Conservation (phyloP, 1,284 basidiomycete species). For the Hymenochaete sp. region DNA sequence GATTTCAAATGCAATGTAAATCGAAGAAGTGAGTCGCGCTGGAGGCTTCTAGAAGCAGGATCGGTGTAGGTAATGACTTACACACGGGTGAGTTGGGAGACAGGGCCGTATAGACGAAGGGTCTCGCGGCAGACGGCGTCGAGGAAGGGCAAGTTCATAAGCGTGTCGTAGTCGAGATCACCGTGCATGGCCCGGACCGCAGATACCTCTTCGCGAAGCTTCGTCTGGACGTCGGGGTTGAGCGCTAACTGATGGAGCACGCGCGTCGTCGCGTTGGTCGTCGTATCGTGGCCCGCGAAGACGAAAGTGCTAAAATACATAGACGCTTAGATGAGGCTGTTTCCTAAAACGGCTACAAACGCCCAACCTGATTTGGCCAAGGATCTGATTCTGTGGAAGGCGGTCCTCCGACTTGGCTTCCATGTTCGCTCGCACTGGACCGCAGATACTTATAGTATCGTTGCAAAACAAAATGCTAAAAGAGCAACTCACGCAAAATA, state of each 20-base stretch:
- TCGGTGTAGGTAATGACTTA: slow-evolving; percentile 9
- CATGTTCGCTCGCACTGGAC: slow-evolving; percentile 27
- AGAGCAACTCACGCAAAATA: slow-evolving; percentile 21
- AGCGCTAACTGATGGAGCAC: slow-evolving; percentile 23
- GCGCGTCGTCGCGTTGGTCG: slow-evolving; percentile 23
- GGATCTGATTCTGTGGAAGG: slow-evolving; percentile 26
- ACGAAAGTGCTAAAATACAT: slow-evolving; percentile 22
- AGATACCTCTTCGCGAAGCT: slow-evolving; percentile 23
- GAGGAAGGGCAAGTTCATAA: slow-evolving; percentile 26
- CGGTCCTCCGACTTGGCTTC: slow-evolving; percentile 23
- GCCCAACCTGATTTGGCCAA: slow-evolving; percentile 29
- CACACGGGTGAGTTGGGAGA: slow-evolving; percentile 7
- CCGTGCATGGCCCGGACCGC: slow-evolving; percentile 19
- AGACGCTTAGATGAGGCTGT: slow-evolving; percentile 1
- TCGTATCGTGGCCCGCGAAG: slow-evolving; percentile 26
- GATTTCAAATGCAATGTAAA: background rate
- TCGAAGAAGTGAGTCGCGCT: background rate
- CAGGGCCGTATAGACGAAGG: slow-evolving; percentile 19
- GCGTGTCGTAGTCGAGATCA: slow-evolving; percentile 25
- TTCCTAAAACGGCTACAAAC: slow-evolving; percentile 1
- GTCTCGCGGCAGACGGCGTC: slow-evolving; percentile 30
- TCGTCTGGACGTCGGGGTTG: slow-evolving; percentile 22
- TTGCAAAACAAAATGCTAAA: no score
- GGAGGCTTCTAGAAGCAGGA: background rate
- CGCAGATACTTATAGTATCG: no score